Percentiles rank a stretch among this genome's conserved stretches.
Conservation (phyloP, 257 asterid species). For the Solanum chilense region DNA sequence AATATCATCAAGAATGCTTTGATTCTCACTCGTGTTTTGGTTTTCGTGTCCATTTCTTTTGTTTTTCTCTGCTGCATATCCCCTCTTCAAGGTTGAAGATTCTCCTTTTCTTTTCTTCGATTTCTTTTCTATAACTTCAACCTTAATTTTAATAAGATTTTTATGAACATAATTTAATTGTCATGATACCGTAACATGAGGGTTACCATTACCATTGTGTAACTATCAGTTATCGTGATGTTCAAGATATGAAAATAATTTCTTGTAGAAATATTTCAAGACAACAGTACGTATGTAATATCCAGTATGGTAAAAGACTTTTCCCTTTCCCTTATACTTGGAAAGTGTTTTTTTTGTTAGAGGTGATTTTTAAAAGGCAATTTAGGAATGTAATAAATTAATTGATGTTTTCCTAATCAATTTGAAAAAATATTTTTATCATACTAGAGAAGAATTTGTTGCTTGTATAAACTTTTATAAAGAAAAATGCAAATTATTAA, state of each 20-base stretch:
- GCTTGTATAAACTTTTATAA: no score
- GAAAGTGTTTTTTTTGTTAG: no score
- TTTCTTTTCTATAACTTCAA: not conserved
- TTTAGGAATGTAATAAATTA: no score
- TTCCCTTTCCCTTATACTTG: no score
- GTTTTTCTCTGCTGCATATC: not conserved
- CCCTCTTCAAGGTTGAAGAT: not conserved
- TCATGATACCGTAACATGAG: not conserved
- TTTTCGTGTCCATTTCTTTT: not conserved
- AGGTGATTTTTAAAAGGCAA: no score
- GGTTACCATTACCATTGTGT: not conserved
- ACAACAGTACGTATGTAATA: not conserved
- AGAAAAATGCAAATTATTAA: no score
- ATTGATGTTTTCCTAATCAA: no score
- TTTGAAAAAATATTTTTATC: no score
- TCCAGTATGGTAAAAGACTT: not conserved
- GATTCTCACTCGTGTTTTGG: not conserved
- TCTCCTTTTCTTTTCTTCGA: not conserved
- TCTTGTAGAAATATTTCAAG: not conserved
- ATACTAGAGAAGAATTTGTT: no score
- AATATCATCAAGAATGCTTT: not conserved
- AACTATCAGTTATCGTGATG: not conserved
- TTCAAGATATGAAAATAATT: not conserved
- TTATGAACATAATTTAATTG: not conserved
- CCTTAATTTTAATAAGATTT: not conserved